A percentile compares a stretch with the other conserved stretches of the same genome.
These are phyloP conservation scores for Clarireedia paspali DNA, from an alignment of 2,329 filamentous ascomycete genomes.

Conservation along the genomic window DNA sequence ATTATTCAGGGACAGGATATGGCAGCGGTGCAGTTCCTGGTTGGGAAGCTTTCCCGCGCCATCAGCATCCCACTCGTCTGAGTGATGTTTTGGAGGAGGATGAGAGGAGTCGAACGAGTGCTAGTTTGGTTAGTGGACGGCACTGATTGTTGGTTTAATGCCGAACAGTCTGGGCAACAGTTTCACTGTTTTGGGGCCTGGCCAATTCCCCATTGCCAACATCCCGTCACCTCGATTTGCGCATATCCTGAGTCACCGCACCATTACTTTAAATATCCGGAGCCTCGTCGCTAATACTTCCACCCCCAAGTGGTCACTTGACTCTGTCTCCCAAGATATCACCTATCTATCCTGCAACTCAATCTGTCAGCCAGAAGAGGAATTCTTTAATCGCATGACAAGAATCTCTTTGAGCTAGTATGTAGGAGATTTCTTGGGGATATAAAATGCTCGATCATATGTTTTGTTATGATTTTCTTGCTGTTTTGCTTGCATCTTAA, in stretches of 20 bases:
- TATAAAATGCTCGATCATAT: neutral
- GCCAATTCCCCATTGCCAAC: too few relatives aligned
- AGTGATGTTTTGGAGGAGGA: constrained; percentile 87
- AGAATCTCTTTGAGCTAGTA: neutral
- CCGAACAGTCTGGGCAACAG: too few relatives aligned
- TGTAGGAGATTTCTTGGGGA: neutral
- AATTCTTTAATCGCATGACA: neutral
- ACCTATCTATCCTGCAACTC: too few relatives aligned
- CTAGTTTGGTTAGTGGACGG: constrained; percentile 25
- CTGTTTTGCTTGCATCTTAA: neutral
- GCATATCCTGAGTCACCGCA: neutral
- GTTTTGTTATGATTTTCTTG: neutral
- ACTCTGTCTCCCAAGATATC: neutral
- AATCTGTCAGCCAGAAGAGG: neutral
- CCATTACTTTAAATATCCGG: neutral
- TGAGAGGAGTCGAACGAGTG: constrained; percentile 68
- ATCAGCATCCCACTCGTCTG: constrained; percentile 81
- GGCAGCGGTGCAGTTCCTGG: constrained; percentile 52
- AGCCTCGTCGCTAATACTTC: neutral
- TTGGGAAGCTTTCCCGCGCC: constrained; percentile 70
- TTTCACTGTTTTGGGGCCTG: too few relatives aligned
- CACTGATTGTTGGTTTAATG: neutral
- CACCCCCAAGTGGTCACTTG: neutral
- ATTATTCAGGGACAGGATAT: constrained; percentile 62
- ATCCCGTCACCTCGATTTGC: too few relatives aligned